Evolutionary conservation across 257 asterid species (phyloP).

Genomic region (Nicotiana tabacum): DNA sequence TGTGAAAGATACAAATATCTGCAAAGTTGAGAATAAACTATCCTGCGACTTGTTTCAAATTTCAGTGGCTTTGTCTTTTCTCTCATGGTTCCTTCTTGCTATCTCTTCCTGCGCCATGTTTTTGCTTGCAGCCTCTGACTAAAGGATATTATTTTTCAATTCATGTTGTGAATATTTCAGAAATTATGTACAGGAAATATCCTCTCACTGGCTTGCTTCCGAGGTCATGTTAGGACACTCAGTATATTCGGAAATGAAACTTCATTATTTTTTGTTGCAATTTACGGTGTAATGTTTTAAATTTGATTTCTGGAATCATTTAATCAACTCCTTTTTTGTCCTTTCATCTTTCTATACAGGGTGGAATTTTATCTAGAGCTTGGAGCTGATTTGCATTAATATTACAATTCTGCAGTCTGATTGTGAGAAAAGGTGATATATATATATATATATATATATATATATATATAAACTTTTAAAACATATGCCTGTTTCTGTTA

Average conservation of each 20-base stretch:
- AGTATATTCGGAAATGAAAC: background rate
- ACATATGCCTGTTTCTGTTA: no score
- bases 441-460: no score
- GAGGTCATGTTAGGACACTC: background rate
- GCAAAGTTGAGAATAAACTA: slow-evolving; percentile 33
- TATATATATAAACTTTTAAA: no score
- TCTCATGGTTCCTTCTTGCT: slow-evolving; percentile 79
- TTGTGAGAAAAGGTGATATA: no score
- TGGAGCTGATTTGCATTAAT: no score
- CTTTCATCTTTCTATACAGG: no score
- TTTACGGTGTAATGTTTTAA: background rate
- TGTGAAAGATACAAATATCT: slow-evolving; percentile 50
- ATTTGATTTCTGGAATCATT: background rate
- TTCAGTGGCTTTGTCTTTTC: slow-evolving; percentile 71
- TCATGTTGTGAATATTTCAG: background rate
- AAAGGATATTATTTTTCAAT: slow-evolving; percentile 7
- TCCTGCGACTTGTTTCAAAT: slow-evolving; percentile 67
- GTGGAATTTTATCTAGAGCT: no score
- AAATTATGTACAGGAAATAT: slow-evolving; percentile 1
- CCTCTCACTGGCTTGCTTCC: background rate
- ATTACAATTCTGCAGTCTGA: no score
- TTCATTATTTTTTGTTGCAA: background rate
- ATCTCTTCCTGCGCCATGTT: slow-evolving; percentile 77
- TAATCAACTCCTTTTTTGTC: no score
- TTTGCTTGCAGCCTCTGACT: slow-evolving; percentile 70